phyloP scores from a whole-genome alignment of 345 rosid genomes.

The Durio zibethinus region DNA sequence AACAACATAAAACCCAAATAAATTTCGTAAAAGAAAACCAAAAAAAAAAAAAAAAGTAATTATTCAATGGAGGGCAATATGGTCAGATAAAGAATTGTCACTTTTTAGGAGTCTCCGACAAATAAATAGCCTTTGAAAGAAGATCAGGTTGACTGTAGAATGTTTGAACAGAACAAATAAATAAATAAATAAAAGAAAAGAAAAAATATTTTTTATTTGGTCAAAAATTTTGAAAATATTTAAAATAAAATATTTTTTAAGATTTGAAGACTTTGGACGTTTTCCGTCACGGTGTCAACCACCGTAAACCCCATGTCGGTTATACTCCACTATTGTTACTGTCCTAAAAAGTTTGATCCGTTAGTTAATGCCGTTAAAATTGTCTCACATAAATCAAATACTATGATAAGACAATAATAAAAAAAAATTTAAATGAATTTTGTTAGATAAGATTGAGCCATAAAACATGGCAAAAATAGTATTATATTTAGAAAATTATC shows the following conservation, averaged over 20 bases:
- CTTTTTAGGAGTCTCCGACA: slow-evolving; percentile 22
- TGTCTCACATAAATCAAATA: not conserved
- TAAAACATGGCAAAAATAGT: too few relatives aligned
- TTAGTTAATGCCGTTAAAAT: slow-evolving; percentile 26
- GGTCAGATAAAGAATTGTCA: not conserved
- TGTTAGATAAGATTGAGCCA: not conserved
- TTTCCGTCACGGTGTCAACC: slow-evolving; percentile 8
- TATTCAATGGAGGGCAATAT: not conserved
- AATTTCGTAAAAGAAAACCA: not conserved
- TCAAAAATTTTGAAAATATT: too few relatives aligned
- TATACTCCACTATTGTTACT: not conserved
- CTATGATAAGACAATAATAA: not conserved
- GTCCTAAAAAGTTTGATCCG: slow-evolving; percentile 4
- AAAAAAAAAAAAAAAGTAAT: not conserved
- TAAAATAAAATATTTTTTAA: slow-evolving; percentile 2
- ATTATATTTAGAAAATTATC: too few relatives aligned
- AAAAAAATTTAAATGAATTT: too few relatives aligned
- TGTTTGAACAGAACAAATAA: not conserved
- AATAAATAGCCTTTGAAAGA: slow-evolving; percentile 21
- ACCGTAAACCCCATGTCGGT: slow-evolving; percentile 27
- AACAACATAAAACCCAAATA: not conserved
- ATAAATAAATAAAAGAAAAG: not conserved
- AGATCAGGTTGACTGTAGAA: not conserved
- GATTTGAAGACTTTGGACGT: slow-evolving; percentile 17
- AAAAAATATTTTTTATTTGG: too few relatives aligned